phyloP scores from a whole-genome alignment of 2,329 filamentous ascomycete genomes.

The Apiospora aurea region DNA sequence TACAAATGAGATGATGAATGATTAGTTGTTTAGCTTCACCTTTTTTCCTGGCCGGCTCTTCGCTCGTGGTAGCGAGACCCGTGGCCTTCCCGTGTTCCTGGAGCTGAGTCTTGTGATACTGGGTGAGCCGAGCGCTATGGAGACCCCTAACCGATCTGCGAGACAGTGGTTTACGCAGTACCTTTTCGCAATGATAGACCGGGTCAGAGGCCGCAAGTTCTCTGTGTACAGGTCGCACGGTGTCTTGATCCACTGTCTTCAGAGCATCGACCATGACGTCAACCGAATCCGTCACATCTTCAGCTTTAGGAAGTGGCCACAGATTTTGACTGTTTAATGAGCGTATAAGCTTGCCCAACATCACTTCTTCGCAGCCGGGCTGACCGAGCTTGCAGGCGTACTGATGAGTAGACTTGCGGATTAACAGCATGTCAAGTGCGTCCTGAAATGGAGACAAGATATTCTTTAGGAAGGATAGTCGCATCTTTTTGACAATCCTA shows the following conservation, averaged over 20 bases:
- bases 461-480: neutral
- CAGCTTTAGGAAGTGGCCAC: neutral
- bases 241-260: neutral
- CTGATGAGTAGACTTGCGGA: neutral
- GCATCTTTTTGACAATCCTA: neutral
- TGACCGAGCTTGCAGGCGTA: neutral
- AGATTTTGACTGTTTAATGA: neutral
- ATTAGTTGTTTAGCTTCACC: neutral
- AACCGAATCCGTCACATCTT: neutral
- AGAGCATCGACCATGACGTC: neutral
- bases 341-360: neutral
- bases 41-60: neutral
- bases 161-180: neutral
- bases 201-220: neutral
- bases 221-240: neutral
- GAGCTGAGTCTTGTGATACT: neutral
- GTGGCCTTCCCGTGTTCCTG: neutral
- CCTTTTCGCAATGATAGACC: neutral
- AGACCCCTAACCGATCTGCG: neutral
- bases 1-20: too few relatives aligned
- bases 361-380: neutral
- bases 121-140: neutral
- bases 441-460: neutral
- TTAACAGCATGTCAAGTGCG: neutral
- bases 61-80: neutral